Conservation (phyloP, 2,329 filamentous ascomycete genomes). For the Hortaea werneckii region DNA sequence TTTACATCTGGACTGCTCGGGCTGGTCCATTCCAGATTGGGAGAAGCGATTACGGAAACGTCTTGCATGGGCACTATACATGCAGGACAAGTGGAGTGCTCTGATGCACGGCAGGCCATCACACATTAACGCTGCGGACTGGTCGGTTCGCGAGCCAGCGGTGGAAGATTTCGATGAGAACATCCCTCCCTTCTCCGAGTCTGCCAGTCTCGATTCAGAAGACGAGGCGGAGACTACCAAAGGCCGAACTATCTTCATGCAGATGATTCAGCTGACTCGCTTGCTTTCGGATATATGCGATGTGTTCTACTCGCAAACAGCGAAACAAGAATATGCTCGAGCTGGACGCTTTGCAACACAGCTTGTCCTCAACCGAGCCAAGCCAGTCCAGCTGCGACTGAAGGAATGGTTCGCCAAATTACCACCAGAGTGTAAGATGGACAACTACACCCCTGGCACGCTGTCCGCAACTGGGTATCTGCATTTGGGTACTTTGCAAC, state of each 20-base stretch:
- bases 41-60: conserved; percentile 76
- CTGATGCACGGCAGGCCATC: conserved; percentile 78
- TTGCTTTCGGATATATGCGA: conserved; percentile 73
- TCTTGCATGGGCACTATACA: conserved; percentile 82
- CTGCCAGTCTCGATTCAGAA: not conserved
- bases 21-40: conserved; percentile 82
- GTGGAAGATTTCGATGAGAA: conserved; percentile 63
- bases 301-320: conserved; percentile 70
- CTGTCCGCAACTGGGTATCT: conserved; percentile 51
- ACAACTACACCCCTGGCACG: conserved; percentile 33
- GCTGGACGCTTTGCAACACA: conserved; percentile 62
- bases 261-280: conserved; percentile 65
- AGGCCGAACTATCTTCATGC: conserved; percentile 60
- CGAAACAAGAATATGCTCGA: conserved; percentile 57
- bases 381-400: conserved; percentile 71
- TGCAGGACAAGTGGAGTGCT: conserved; percentile 90
- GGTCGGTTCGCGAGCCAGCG: conserved; percentile 62
- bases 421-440: conserved; percentile 56
- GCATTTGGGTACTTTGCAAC: conserved; percentile 86
- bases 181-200: conserved; percentile 31
- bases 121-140: conserved; percentile 60
- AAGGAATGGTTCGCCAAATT: conserved; percentile 72
- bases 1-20: conserved; percentile 74
- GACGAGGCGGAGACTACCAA: conserved; percentile 34
- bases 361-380: conserved; percentile 63